Base-by-base conservation (phyloP, 2,329 filamentous ascomycete species). In the Dichotomopilus funicola region DNA sequence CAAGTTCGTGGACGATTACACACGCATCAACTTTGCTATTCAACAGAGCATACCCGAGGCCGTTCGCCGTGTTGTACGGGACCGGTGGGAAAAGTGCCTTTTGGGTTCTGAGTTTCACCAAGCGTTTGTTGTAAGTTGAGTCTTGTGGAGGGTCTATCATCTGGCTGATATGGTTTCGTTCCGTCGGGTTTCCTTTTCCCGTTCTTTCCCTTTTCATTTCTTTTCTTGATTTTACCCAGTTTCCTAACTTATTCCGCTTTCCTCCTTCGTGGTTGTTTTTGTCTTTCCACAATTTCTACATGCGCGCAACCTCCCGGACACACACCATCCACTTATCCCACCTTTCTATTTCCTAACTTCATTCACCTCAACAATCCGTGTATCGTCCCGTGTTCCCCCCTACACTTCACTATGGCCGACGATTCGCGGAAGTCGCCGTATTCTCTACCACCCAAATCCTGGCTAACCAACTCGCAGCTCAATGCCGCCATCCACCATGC, bases 31-130 rank as follows among this genome's bases (percentile, higher is more conserved):
- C 4, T 70, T 67, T 58, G 67, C 71, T 19, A 65, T 82, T 4
- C 68, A 71, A 12, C 71, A 71, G 43, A 68, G 73, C 11, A 60
- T 73, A 6, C 69, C 77, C 0, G 68, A 74, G 36, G 71, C 73
- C n/a, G 75, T 80, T 19, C 72, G 78, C 10, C 73, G 75, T 45
- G 72, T 72, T 0, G 61, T 81, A 9, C 71, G 79, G 31, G 78
- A 80, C 58, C 71, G 75, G 53, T 80, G 77, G 75, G 68, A 78
- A 43, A 79, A 75, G 60, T 74, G 73, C 13, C 59, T 81, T 2
- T 53, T 75, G 3, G 78, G 78, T 8, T 78, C 75, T 4, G 74
- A 78, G 9, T 81, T 78, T 55, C 78, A 82, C 57, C 69, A 74
- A 43, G 72, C 74, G 2, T 82, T 82, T 58, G 55, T 81, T 52